phyloP scores from a whole-genome alignment of 306 rosid genomes.

The Cucurbita pepo region DNA sequence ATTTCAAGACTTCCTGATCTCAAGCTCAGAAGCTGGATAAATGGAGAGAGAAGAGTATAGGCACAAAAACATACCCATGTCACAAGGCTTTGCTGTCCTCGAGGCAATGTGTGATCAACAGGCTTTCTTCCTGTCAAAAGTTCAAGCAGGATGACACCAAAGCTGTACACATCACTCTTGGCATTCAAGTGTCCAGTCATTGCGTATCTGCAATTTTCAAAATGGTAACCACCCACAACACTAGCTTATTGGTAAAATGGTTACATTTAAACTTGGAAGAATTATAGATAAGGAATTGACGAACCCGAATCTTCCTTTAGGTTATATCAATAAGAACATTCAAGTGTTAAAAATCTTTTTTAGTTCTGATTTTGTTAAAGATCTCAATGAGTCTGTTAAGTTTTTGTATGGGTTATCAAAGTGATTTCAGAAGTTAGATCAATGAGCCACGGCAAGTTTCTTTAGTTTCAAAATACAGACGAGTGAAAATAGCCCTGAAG shows the following conservation, averaged over 20 bases:
- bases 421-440: not conserved
- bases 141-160: constrained; percentile 83
- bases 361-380: not conserved
- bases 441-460: not conserved
- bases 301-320: not conserved
- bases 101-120: constrained; percentile 86
- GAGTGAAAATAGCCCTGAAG: not conserved
- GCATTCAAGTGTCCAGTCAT: constrained; percentile 93
- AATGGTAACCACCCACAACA: not conserved
- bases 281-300: not conserved
- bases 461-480: not conserved
- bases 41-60: not conserved
- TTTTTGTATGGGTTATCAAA: not conserved
- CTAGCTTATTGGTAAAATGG: not conserved
- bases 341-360: not conserved
- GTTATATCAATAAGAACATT: not conserved
- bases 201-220: constrained; percentile 42
- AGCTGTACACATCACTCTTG: constrained; percentile 81
- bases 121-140: constrained; percentile 90
- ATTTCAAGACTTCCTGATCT: constrained; percentile 9
- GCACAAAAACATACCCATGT: constrained; percentile 53
- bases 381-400: not conserved
- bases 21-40: constrained; percentile 1
- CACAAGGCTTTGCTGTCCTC: constrained; percentile 85
- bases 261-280: not conserved